Base-by-base conservation (phyloP, 768 basidiomycete species). In the Boletus bicolor region DNA sequence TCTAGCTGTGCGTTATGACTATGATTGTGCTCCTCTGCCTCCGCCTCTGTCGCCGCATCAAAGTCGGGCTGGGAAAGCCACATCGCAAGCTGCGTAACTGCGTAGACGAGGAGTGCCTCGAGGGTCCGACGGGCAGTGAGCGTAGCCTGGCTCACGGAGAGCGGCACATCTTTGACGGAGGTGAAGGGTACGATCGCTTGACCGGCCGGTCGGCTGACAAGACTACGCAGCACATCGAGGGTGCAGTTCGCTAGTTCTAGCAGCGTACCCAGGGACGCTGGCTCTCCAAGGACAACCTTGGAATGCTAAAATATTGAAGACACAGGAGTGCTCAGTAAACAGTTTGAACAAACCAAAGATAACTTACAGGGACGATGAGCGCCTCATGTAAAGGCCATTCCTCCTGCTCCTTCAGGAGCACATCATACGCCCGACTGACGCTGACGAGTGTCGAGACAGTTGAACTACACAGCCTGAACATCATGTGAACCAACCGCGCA, bases 181-280 rank as follows among this genome's bases (percentile, higher is more conserved):
- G 64, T 64, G 7, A 62, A 57, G 1, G 74, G 68, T 0, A 78
- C 75, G 24, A 85, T 72, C 30, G 77, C 76, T 64, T 87, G 83
- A 9, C 80, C 78, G 0, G 82, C 75, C 1, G 87, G 86, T 24
- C 81, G 78, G 54, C 80, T 79, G 39, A 83, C 79, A 34, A 92
- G 82, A 52, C 84, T 80, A 8, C 83, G 79, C 39, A 93, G 75
- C 17, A 89, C 77, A 59, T 93, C 92, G 36, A 90, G 75, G 0
- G 87, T 84, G 56, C 83, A 84, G 53, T 87, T 90, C 2, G 84
- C 89, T 5, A 94, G 73, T 72, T 95, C 93, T n/a, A 93, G 79
- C 7, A 96, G 72, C 0, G 93, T 94, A 17, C 93, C 93, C 51
- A 93, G 72, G 0, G 93, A 93, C 0, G 92, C 83, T 7, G 89